These are phyloP conservation scores for Stagonosporopsis cucurbitacearum DNA, from an alignment of 2,329 filamentous ascomycete genomes.

Conservation along the genomic window DNA sequence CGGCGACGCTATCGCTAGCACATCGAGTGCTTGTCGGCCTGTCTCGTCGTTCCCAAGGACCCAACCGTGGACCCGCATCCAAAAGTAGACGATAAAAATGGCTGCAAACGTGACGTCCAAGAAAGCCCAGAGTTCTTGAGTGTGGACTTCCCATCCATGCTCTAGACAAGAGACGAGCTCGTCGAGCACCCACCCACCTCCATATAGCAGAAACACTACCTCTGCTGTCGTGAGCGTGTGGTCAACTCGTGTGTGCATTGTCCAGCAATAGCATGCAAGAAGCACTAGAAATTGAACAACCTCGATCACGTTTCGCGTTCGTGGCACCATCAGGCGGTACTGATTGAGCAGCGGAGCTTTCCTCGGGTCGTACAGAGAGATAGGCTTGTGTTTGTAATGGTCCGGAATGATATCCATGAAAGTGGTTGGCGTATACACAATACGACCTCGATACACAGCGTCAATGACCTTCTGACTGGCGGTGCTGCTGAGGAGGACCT, in stretches of 20 bases:
- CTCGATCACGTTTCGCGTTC: conserved; percentile 78
- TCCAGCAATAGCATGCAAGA: conserved; percentile 70
- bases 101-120: conserved; percentile 79
- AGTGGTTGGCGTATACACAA: conserved; percentile 81
- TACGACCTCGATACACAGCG: conserved; percentile 79
- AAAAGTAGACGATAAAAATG: conserved; percentile 73
- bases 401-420: conserved; percentile 86
- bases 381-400: conserved; percentile 83
- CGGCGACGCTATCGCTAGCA: conserved; percentile 79
- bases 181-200: conserved; percentile 79
- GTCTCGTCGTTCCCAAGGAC: conserved; percentile 56
- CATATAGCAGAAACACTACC: conserved; percentile 73
- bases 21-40: conserved; percentile 74
- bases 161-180: conserved; percentile 78
- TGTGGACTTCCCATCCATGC: conserved; percentile 81
- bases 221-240: conserved; percentile 64
- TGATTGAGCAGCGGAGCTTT: conserved; percentile 80
- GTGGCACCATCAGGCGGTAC: conserved; percentile 81
- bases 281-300: conserved; percentile 75
- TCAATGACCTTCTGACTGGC: conserved; percentile 83
- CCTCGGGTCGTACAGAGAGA: conserved; percentile 79
- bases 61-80: conserved; percentile 71
- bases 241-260: conserved; percentile 74
- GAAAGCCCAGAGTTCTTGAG: conserved; percentile 88
- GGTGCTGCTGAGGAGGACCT: conserved; percentile 76